Percentiles rank a stretch among this genome's conserved stretches.
Evolutionary conservation across 2,329 filamentous ascomycete genomes (phyloP).

Genomic region (Cytospora schulzeri): DNA sequence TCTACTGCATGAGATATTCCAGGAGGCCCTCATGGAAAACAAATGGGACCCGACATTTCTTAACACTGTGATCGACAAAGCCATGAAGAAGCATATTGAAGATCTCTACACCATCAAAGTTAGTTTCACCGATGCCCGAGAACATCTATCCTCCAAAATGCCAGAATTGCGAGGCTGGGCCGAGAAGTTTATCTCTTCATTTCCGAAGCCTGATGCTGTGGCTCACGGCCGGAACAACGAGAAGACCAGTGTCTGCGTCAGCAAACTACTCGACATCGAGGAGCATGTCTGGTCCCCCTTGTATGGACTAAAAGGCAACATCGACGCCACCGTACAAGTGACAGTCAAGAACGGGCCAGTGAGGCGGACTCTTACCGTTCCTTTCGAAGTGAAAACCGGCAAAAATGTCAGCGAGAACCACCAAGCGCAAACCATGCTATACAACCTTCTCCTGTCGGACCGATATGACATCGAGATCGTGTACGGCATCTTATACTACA

Average conservation of each 20-base stretch:
- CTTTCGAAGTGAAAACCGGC: conserved; percentile 95
- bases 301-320: conserved; percentile 96
- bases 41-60: conserved; percentile 75
- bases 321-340: conserved; percentile 94
- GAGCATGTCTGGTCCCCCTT: conserved; percentile 98
- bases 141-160: conserved; percentile 83
- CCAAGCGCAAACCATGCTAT: conserved; percentile 90
- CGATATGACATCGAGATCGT: conserved; percentile 91
- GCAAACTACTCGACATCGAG: conserved; percentile 92
- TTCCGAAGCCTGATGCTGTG: conserved; percentile 66
- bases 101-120: conserved; percentile 87
- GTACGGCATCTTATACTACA: conserved; percentile 92
- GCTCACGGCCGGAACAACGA: conserved; percentile 79
- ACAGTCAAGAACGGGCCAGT: conserved; percentile 72
- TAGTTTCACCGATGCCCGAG: conserved; percentile 69
- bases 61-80: conserved; percentile 63
- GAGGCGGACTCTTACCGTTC: conserved; percentile 74
- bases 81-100: conserved; percentile 79
- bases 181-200: conserved; percentile 71
- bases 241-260: conserved; percentile 80
- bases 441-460: conserved; percentile 89
- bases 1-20: conserved; percentile 93
- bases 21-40: conserved; percentile 83
- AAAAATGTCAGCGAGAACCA: conserved; percentile 81
- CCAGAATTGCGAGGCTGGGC: conserved; percentile 83